Conservation (phyloP, 192 early-diverging fungal genomes). For the Coemansia sp. region DNA sequence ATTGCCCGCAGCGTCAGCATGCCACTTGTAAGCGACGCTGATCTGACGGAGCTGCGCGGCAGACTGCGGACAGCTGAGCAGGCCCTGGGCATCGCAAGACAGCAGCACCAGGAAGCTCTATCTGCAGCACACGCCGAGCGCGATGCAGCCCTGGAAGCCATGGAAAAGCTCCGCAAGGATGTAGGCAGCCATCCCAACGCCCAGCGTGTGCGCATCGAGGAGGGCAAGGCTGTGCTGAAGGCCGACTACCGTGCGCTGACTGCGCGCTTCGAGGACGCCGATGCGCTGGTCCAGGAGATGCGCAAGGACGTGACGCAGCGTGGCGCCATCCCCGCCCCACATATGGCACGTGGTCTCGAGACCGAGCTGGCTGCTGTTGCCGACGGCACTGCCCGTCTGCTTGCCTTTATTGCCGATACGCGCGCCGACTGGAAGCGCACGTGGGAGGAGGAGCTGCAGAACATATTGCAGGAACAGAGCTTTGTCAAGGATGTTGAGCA, state of each 20-base stretch:
- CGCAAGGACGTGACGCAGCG: slow-evolving; percentile 72
- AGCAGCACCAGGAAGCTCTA: slow-evolving; percentile 21
- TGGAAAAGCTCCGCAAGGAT: slow-evolving; percentile 43
- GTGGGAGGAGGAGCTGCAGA: slow-evolving; percentile 83
- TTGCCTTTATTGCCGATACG: slow-evolving; percentile 61
- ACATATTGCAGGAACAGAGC: slow-evolving; percentile 75
- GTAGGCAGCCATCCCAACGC: slow-evolving; percentile 44
- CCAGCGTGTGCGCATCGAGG: slow-evolving; percentile 58
- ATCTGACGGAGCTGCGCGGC: slow-evolving; percentile 10
- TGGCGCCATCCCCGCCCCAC: slow-evolving; percentile 61
- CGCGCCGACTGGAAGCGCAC: slow-evolving; percentile 77
- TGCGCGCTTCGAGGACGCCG: slow-evolving; percentile 63
- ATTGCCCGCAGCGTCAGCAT: slow-evolving; percentile 37
- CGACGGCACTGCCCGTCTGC: slow-evolving; percentile 56
- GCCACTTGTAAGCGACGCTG: slow-evolving; percentile 6
- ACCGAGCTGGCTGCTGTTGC: slow-evolving; percentile 56
- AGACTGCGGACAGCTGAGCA: slow-evolving; percentile 20
- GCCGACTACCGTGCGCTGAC: slow-evolving; percentile 53
- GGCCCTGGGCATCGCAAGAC: slow-evolving; percentile 31
- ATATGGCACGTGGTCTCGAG: slow-evolving; percentile 56
- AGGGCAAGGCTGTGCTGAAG: slow-evolving; percentile 55
- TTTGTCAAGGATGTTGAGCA: slow-evolving; percentile 79
- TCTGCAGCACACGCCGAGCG: slow-evolving; percentile 1
- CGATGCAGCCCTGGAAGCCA: slow-evolving; percentile 15
- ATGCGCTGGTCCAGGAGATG: slow-evolving; percentile 69